Percentiles rank a stretch among this genome's conserved stretches.
Conservation (phyloP, 768 basidiomycete genomes). For the Psilocybe cyanescens region DNA sequence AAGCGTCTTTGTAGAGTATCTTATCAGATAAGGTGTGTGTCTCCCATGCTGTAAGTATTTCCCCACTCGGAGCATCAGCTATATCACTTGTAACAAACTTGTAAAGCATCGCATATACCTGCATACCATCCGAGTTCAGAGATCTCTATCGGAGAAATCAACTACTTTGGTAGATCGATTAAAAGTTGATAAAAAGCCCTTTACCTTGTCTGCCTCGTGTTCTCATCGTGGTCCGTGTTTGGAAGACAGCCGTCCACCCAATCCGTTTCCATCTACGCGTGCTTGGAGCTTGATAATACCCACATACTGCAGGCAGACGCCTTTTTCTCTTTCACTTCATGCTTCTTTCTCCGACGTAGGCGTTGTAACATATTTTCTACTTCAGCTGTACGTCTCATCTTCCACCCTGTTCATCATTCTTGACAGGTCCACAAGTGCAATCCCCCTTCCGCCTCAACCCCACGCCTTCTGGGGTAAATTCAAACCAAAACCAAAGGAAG, state of each 20-base stretch:
- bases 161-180: conserved; percentile 25
- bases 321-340: conserved; percentile 43
- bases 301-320: conserved; percentile 19
- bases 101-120: neutral
- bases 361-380: conserved; percentile 28
- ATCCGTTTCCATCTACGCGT: conserved; percentile 34
- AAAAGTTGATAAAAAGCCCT: conserved; percentile 18
- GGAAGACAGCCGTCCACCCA: conserved; percentile 20
- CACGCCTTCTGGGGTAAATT: conserved; percentile 65
- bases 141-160: conserved; percentile 18
- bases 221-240: conserved; percentile 46
- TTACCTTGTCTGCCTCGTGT: conserved; percentile 58
- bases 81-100: neutral
- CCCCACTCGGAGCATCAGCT: neutral
- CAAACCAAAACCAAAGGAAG: conserved; percentile 73
- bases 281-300: conserved; percentile 27
- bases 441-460: conserved; percentile 46
- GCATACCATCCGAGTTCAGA: neutral
- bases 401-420: conserved; percentile 37
- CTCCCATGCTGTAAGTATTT: neutral
- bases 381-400: conserved; percentile 29
- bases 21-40: conserved; percentile 1
- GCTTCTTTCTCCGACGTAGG: conserved; percentile 85
- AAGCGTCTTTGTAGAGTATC: neutral
- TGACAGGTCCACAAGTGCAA: conserved; percentile 67